Percentiles rank a stretch among this genome's conserved stretches.
Conservation (phyloP, 108 stramenopile genomes). For the Mediolabrus comicus region DNA sequence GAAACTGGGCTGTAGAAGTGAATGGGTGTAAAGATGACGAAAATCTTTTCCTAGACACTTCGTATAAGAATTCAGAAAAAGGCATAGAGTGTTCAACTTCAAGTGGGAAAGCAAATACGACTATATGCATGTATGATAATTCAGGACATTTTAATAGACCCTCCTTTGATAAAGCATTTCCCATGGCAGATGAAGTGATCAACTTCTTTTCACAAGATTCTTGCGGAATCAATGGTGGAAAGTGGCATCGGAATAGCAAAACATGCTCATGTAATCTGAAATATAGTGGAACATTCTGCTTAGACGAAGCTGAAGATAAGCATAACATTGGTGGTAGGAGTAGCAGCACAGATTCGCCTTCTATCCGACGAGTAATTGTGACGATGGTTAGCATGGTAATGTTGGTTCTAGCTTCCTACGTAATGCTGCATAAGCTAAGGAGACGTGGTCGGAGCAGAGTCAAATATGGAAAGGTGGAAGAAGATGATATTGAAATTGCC, state of each 20-base stretch:
- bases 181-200: slow-evolving; percentile 34
- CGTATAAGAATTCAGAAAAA: not conserved
- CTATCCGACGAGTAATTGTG: not conserved
- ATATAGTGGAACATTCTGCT: slow-evolving; percentile 13
- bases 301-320: not conserved
- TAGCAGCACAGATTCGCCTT: not conserved
- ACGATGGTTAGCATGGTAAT: not conserved
- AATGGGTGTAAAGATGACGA: slow-evolving; percentile 24
- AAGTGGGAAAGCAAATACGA: slow-evolving; percentile 33
- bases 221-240: slow-evolving; percentile 24
- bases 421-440: not conserved
- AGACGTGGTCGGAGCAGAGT: not conserved
- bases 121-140: slow-evolving; percentile 41
- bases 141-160: slow-evolving; percentile 51
- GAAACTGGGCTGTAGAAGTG: slow-evolving; percentile 23
- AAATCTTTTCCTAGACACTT: not conserved
- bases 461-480: not conserved
- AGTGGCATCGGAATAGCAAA: slow-evolving; percentile 13
- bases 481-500: not conserved
- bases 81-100: slow-evolving; percentile 22
- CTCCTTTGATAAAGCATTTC: slow-evolving; percentile 44
- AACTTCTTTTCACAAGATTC: slow-evolving; percentile 54
- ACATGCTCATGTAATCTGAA: slow-evolving; percentile 6
- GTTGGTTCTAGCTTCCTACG: not conserved
- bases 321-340: too few species aligned